Percentiles rank a stretch among this genome's conserved stretches.
These are phyloP conservation scores for Diutina ranongensis DNA, from an alignment of 1,139 yeast genomes.

Conservation along the genomic window DNA sequence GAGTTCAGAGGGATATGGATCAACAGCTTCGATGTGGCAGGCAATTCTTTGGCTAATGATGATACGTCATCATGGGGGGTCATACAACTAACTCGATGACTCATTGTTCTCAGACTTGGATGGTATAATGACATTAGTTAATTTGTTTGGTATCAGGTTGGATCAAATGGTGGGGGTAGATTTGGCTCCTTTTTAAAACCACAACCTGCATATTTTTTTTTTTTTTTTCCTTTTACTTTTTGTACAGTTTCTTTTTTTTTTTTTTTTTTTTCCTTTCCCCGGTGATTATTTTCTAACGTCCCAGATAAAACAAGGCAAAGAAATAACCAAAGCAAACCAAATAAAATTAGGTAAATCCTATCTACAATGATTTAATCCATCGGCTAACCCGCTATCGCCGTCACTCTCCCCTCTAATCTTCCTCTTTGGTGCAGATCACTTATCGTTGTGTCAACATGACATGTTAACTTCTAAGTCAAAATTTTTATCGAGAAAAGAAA, in stretches of 20 bases:
- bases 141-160: neutral
- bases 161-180: constrained; percentile 1
- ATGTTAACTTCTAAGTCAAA: neutral
- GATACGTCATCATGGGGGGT: constrained; percentile 4
- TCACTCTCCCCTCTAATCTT: too few species aligned
- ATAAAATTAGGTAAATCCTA: too few species aligned
- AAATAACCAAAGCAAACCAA: too few species aligned
- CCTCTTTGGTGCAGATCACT: too few species aligned
- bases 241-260: neutral
- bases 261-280: neutral
- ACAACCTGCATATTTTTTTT: neutral
- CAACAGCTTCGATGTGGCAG: neutral
- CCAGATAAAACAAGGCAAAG: too few species aligned
- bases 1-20: neutral
- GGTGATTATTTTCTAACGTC: neutral
- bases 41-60: neutral
- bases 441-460: neutral
- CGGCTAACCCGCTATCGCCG: too few species aligned
- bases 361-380: too few species aligned
- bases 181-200: neutral
- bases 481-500: neutral
- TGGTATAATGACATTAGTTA: constrained; percentile 3
- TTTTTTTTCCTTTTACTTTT: constrained; percentile 3
- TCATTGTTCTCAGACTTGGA: constrained; percentile 2
- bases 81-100: constrained; percentile 5